Evolutionary conservation across 192 early-diverging fungal genomes (phyloP).

Genomic region (Allomyces macrogynus): DNA sequence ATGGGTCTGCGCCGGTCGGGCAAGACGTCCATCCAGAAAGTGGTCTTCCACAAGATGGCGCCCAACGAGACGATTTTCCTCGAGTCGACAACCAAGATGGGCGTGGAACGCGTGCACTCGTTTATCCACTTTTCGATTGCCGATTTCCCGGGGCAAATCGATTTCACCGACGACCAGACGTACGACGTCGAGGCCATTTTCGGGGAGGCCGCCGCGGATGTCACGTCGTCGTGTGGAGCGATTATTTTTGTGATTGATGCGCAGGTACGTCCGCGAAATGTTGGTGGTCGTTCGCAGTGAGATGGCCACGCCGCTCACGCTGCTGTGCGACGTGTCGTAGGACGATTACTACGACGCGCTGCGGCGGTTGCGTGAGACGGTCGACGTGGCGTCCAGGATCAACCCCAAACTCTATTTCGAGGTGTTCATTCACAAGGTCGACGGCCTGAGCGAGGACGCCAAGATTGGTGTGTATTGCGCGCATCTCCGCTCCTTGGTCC

Average conservation of each 20-base stretch:
- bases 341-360: constrained; percentile 71
- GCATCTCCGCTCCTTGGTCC: no score
- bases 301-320: no score
- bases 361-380: constrained; percentile 43
- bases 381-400: constrained; percentile 49
- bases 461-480: constrained; percentile 46
- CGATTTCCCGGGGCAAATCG: constrained; percentile 81
- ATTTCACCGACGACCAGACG: constrained; percentile 44
- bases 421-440: constrained; percentile 92
- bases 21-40: constrained; percentile 63
- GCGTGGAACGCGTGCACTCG: constrained; percentile 47
- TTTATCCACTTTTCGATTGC: constrained; percentile 73
- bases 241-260: constrained; percentile 93
- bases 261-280: constrained; percentile 37
- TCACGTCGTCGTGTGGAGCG: constrained; percentile 22
- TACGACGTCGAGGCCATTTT: constrained; percentile 46
- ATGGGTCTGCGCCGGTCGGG: constrained; percentile 35
- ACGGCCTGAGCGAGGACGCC: constrained; percentile 84
- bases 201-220: constrained; percentile 25
- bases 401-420: constrained; percentile 77
- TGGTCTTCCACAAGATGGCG: constrained; percentile 77
- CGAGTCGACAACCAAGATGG: constrained; percentile 53
- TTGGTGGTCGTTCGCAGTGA: no score
- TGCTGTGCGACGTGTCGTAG: constrained; percentile 7
- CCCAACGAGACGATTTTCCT: constrained; percentile 69